Evolutionary conservation across 176 grass and related monocot genomes (phyloP).

Genomic region (Rhipidocladum racemiflorum): DNA sequence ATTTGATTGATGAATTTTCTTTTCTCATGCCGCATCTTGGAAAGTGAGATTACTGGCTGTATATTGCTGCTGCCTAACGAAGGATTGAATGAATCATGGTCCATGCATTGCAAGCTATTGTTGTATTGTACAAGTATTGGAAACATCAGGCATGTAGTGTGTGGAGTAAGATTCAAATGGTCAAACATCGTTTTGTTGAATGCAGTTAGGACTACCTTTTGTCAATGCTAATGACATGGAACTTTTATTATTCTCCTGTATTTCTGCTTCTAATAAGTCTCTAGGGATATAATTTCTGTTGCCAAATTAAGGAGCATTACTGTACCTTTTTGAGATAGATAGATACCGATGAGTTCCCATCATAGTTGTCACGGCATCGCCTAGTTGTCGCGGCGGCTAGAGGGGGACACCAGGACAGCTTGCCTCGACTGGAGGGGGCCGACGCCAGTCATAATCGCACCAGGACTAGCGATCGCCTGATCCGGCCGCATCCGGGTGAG

Average conservation of each 20-base stretch:
- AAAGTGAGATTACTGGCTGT: background rate
- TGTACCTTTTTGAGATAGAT: background rate
- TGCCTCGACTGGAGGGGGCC: too few relatives aligned
- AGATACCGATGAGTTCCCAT: background rate
- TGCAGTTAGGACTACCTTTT: background rate
- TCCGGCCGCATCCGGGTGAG: too few relatives aligned
- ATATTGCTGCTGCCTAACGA: background rate
- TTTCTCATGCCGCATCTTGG: background rate
- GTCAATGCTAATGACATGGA: background rate
- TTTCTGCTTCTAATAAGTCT: background rate
- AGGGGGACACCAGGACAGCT: too few relatives aligned
- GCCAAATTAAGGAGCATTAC: background rate
- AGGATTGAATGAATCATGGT: background rate
- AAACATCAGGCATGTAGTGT: background rate
- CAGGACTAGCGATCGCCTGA: too few relatives aligned
- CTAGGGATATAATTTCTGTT: background rate
- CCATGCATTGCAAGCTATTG: background rate
- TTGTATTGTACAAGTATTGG: background rate
- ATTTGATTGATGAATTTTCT: background rate
- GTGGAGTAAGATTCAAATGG: background rate
- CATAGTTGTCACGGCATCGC: too few relatives aligned
- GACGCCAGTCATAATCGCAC: too few relatives aligned
- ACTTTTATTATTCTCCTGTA: background rate
- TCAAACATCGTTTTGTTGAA: background rate
- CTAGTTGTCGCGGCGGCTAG: too few relatives aligned